phyloP scores from a whole-genome alignment of 345 rosid genomes.

The Rhizophora mangle region DNA sequence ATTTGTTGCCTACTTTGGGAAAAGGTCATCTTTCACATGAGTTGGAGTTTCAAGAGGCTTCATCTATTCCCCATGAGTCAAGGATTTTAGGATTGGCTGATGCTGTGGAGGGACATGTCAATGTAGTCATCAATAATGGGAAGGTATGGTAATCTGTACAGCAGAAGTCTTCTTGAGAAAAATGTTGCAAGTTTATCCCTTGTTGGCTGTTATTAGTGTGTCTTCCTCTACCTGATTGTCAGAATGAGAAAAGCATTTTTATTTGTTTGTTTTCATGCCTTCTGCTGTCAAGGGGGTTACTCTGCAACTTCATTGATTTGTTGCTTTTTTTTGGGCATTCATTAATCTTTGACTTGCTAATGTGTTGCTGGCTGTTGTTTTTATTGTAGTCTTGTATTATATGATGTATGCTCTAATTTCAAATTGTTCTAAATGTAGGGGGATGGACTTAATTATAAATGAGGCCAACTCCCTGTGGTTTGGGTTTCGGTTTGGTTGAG shows the following conservation, averaged over 20 bases:
- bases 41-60: constrained; percentile 46
- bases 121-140: constrained; percentile 65
- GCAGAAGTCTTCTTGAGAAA: too few relatives aligned
- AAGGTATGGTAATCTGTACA: constrained; percentile 45
- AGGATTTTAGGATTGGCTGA: constrained; percentile 78
- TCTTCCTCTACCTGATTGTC: too few relatives aligned
- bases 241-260: too few relatives aligned
- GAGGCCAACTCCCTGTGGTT: neutral
- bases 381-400: neutral
- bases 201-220: too few relatives aligned
- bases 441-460: neutral
- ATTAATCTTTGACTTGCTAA: neutral
- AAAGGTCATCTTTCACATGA: constrained; percentile 40
- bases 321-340: neutral
- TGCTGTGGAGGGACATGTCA: constrained; percentile 77
- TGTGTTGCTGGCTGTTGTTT: neutral
- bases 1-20: constrained; percentile 60
- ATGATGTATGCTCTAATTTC: neutral
- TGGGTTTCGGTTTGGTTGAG: neutral
- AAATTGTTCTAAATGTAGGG: neutral
- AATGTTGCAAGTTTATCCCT: too few relatives aligned
- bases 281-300: neutral
- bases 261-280: constrained; percentile 3
- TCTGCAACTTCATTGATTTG: constrained; percentile 5
- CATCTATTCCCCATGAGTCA: constrained; percentile 46